A percentile compares a stretch with the other conserved stretches of the same genome.
Conservation (phyloP, 257 asterid genomes). For the Nicotiana otophora region DNA sequence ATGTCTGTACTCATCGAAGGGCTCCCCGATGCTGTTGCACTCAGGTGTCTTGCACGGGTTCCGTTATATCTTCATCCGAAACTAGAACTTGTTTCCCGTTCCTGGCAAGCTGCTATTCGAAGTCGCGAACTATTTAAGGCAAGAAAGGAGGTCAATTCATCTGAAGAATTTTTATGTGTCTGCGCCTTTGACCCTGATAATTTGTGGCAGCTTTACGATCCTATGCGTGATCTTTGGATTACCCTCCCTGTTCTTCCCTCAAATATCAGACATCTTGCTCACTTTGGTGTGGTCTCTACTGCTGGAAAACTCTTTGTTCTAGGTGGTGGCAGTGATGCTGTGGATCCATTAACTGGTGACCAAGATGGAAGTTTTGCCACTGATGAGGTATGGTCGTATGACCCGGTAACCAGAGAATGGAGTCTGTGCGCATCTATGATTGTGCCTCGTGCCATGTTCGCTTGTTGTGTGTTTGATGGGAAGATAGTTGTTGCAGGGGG, state of each 20-base stretch:
- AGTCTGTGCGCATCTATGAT: constrained; percentile 64
- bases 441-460: constrained; percentile 96
- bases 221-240: constrained; percentile 76
- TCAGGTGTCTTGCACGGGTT: constrained; percentile 91
- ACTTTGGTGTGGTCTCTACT: constrained; percentile 81
- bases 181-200: constrained; percentile 94
- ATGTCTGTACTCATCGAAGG: constrained; percentile 98
- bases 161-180: constrained; percentile 77
- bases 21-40: constrained; percentile 90
- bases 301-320: constrained; percentile 87
- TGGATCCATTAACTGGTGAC: constrained; percentile 90
- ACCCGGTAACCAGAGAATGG: constrained; percentile 67
- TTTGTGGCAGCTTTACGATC: constrained; percentile 92
- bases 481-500: constrained; percentile 95
- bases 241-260: constrained; percentile 89
- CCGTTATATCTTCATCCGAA: constrained; percentile 82
- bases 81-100: constrained; percentile 72
- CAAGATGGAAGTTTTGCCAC: constrained; percentile 97
- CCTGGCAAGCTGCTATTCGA: constrained; percentile 76
- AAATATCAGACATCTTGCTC: constrained; percentile 81
- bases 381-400: constrained; percentile 87
- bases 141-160: constrained; percentile 71
- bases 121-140: constrained; percentile 80
- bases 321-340: constrained; percentile 96
- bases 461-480: constrained; percentile 84